phyloP scores from a whole-genome alignment of 1,284 basidiomycete genomes.

The Caloboletus inedulis region DNA sequence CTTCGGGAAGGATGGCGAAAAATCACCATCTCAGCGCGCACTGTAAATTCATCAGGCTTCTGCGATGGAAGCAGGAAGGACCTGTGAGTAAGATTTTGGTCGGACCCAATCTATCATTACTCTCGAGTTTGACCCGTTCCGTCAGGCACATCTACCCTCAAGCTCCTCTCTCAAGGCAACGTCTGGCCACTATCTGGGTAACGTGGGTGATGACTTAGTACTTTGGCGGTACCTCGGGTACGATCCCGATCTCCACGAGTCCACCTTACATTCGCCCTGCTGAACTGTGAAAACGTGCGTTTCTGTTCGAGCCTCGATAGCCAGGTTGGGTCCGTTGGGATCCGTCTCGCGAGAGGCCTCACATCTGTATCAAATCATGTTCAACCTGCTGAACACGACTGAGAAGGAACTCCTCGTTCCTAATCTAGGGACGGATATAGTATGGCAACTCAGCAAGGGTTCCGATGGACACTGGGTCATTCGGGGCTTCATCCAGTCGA shows the following conservation, averaged over 20 bases:
- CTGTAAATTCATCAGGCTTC: neutral
- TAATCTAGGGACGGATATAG: conserved; percentile 65
- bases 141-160: conserved; percentile 36
- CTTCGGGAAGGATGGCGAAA: no score
- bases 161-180: conserved; percentile 41
- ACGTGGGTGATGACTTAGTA: conserved; percentile 44
- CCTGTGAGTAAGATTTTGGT: conserved; percentile 63
- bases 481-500: conserved; percentile 53
- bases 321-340: no score
- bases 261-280: conserved; percentile 43
- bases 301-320: conserved; percentile 46
- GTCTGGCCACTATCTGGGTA: conserved; percentile 57
- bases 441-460: conserved; percentile 50
- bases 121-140: conserved; percentile 42
- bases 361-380: conserved; percentile 66
- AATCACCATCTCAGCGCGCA: no score
- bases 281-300: conserved; percentile 27
- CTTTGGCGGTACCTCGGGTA: conserved; percentile 50
- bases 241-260: conserved; percentile 47
- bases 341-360: conserved; percentile 57
- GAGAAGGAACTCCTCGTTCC: conserved; percentile 62
- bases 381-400: conserved; percentile 35
- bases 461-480: conserved; percentile 45
- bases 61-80: neutral
- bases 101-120: conserved; percentile 62